Percentiles rank a stretch among this genome's conserved stretches.
These are phyloP conservation scores for Globisporangium nodosum DNA, from an alignment of 352 stramenopile species.

Conservation along the genomic window DNA sequence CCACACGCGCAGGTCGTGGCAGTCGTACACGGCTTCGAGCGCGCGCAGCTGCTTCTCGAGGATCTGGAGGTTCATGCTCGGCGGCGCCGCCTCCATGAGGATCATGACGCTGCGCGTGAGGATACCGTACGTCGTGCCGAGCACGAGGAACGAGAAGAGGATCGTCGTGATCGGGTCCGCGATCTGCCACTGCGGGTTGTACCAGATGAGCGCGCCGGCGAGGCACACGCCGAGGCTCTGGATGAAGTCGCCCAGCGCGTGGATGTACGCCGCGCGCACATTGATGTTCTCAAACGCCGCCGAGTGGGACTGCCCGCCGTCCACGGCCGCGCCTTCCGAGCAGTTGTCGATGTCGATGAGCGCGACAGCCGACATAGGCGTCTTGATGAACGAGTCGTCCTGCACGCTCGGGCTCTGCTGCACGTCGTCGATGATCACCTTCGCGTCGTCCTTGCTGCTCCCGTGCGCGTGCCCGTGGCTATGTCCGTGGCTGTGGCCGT, in stretches of 20 bases:
- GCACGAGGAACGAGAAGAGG: slow-evolving; percentile 94
- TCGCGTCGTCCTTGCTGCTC: slow-evolving; percentile 15
- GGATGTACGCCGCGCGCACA: slow-evolving; percentile 96
- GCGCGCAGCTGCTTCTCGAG: slow-evolving; percentile 59
- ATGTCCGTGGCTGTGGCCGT: slow-evolving; percentile 53
- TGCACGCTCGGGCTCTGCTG: slow-evolving; percentile 40
- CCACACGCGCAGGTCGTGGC: slow-evolving; percentile 98
- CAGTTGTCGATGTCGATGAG: slow-evolving; percentile 48
- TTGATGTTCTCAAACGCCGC: slow-evolving; percentile 90
- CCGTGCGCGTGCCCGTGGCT: slow-evolving; percentile 18
- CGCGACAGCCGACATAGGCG: slow-evolving; percentile 71
- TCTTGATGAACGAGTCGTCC: slow-evolving; percentile 51
- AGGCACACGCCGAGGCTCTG: slow-evolving; percentile 96
- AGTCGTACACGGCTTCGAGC: slow-evolving; percentile 84
- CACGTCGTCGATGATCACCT: slow-evolving; percentile 20
- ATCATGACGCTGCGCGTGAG: slow-evolving; percentile 89
- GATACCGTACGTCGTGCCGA: slow-evolving; percentile 92
- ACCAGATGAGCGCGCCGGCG: slow-evolving; percentile 95
- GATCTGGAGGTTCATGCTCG: slow-evolving; percentile 37
- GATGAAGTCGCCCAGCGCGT: slow-evolving; percentile 96
- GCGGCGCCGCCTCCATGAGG: slow-evolving; percentile 93
- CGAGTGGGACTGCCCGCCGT: slow-evolving; percentile 17
- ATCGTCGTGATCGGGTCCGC: slow-evolving; percentile 96
- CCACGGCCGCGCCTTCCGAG: slow-evolving; percentile 6
- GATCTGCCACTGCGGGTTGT: slow-evolving; percentile 92